phyloP scores from a whole-genome alignment of 129 eudicot genomes.

The Centrapalus pauciflorus region DNA sequence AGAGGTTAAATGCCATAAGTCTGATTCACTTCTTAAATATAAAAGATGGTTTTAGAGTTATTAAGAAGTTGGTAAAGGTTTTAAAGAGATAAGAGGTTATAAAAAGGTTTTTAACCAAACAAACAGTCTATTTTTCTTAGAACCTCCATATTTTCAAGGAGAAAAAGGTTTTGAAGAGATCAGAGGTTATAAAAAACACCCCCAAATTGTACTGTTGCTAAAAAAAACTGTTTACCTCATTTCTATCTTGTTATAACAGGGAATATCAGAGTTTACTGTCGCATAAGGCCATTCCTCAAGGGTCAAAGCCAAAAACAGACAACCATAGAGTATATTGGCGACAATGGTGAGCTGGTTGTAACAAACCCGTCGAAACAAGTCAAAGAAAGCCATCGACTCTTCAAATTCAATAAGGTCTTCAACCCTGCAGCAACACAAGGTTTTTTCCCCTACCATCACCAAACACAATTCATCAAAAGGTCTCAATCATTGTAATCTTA shows the following conservation, averaged over 20 bases:
- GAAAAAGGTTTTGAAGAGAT: too few relatives aligned
- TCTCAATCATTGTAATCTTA: background rate
- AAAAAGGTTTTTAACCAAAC: too few relatives aligned
- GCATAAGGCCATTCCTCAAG: slow-evolving; percentile 76
- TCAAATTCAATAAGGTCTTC: slow-evolving; percentile 81
- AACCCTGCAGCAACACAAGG: slow-evolving; percentile 89
- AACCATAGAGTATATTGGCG: slow-evolving; percentile 70
- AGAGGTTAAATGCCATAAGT: too few relatives aligned
- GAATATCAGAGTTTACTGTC: slow-evolving; percentile 83
- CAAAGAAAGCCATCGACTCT: slow-evolving; percentile 66
- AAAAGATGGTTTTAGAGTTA: too few relatives aligned
- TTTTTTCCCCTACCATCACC: slow-evolving; percentile 11
- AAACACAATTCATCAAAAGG: background rate
- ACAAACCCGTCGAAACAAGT: slow-evolving; percentile 76
- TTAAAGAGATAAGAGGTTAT: too few relatives aligned
- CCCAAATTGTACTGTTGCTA: background rate
- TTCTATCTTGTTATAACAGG: slow-evolving; percentile 38
- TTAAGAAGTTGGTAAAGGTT: too few relatives aligned
- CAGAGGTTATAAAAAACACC: too few relatives aligned
- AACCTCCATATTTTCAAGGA: too few relatives aligned
- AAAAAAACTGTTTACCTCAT: background rate
- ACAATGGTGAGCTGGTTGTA: slow-evolving; percentile 80
- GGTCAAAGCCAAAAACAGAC: slow-evolving; percentile 63
- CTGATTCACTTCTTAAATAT: too few relatives aligned
- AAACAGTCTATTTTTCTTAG: too few relatives aligned